A percentile compares a stretch with the other conserved stretches of the same genome.
phyloP scores from a whole-genome alignment of 768 basidiomycete species.

The Xerocomus spinulosus region DNA sequence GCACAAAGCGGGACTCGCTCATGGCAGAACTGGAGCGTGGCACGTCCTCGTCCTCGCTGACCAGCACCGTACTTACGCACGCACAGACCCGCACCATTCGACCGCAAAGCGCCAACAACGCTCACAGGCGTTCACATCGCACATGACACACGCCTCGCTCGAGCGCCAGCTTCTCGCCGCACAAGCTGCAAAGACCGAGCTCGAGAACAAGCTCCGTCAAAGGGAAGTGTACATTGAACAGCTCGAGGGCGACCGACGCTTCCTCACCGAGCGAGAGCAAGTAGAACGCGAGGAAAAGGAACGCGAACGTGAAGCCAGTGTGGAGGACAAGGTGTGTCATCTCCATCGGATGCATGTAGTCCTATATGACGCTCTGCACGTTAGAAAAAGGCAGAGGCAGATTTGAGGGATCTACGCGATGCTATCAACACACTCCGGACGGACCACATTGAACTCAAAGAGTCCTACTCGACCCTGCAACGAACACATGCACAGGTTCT shows the following conservation, averaged over 20 bases:
- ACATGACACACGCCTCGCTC: constrained; percentile 56
- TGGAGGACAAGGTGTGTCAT: constrained; percentile 56
- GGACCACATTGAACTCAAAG: constrained; percentile 57
- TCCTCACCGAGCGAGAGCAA: constrained; percentile 62
- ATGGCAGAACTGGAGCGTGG: constrained; percentile 67
- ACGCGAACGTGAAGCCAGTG: constrained; percentile 43
- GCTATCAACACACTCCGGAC: constrained; percentile 48
- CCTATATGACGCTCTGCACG: too few species aligned
- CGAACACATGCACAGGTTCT: constrained; percentile 47
- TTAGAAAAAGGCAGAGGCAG: constrained; percentile 47
- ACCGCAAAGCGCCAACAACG: constrained; percentile 66
- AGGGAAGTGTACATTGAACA: constrained; percentile 58
- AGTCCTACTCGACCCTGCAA: constrained; percentile 45
- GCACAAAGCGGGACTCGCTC: constrained; percentile 57
- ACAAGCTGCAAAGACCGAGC: constrained; percentile 56
- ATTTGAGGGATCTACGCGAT: constrained; percentile 49
- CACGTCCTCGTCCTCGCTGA: constrained; percentile 16
- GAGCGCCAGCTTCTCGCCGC: constrained; percentile 65
- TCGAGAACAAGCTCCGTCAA: constrained; percentile 66
- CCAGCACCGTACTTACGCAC: not conserved
- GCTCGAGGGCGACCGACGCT: constrained; percentile 66
- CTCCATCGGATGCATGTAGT: not conserved
- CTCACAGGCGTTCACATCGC: constrained; percentile 55
- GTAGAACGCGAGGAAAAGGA: constrained; percentile 69
- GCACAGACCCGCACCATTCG: constrained; percentile 59